Conservation (phyloP, 2,329 filamentous ascomycete species). For the Arthrobotrys entomopaga region DNA sequence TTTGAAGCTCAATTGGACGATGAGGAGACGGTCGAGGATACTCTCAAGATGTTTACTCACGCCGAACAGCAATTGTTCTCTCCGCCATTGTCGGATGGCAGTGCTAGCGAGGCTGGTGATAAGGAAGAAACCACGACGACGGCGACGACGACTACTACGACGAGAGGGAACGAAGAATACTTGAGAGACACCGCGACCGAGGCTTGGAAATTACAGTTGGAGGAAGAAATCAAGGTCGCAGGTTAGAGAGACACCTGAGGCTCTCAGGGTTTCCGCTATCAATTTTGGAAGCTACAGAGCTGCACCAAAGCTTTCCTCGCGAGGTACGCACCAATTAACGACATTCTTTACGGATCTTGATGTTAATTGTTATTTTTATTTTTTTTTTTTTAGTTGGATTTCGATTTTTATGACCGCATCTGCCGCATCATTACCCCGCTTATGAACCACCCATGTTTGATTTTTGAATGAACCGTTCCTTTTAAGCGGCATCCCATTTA, state of each 20-base stretch:
- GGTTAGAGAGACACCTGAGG: background rate
- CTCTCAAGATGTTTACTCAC: constrained; percentile 49
- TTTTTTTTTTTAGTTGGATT: background rate
- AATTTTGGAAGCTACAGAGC: background rate
- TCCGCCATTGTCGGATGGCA: constrained; percentile 41
- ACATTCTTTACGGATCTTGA: too few relatives aligned
- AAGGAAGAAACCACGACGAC: constrained; percentile 22
- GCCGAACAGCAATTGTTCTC: constrained; percentile 51
- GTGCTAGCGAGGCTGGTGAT: constrained; percentile 25
- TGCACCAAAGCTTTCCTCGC: background rate
- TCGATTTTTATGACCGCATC: background rate
- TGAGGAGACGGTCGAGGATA: constrained; percentile 49
- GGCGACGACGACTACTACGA: background rate
- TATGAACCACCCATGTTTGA: constrained; percentile 2
- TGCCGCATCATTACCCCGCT: background rate
- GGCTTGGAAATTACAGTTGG: constrained; percentile 54
- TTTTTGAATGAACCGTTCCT: constrained; percentile 1
- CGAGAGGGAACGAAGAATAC: constrained; percentile 36
- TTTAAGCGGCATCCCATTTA: background rate
- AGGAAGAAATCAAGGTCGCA: constrained; percentile 35
- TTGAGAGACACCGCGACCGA: constrained; percentile 47
- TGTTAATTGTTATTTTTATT: background rate
- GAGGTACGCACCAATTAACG: background rate
- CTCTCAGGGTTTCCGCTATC: background rate
- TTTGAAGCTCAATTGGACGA: constrained; percentile 50